Evolutionary conservation across 208 protist genomes (phyloP), one percentile per base, ranked within the genome.

Genomic region (Trypanosoma boissoni): DNA sequence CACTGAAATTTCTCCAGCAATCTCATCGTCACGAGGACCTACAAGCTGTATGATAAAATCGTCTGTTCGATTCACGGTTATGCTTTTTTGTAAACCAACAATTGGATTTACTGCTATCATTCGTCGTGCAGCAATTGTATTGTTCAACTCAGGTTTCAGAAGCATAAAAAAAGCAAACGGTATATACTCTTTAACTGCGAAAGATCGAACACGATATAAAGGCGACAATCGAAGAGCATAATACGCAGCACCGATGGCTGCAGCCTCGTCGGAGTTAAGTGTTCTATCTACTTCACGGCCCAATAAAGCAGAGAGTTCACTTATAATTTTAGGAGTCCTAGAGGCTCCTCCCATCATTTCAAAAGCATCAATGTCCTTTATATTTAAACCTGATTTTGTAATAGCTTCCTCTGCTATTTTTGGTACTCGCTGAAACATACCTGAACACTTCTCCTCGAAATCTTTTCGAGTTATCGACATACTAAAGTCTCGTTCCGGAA

Each of bases 231-330:
- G 76, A 41, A 87, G 87, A 10, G 76, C 92, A 72, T 91, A 86
- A 65, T 94, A 96, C 21, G 68, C 84, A 1, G 92, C 86, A 44
- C 91, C 91, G 20, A 95, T 69, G 8, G 86, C 88, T 9, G 87
- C 88, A 43, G 88, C 79, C 65, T 97, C 91, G 52, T 97, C 91
- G 70, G 90, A 90, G 59, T 97, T 97, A 54, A 97, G 58, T 1
- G 91, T 97, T 26, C 87, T 74, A 48, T 92, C 80, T 21, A 93
- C 77, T 21, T 76, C 74, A 10, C 78, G 51, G 0, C 84, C 84
- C 20, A 87, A 55, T 2, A 75, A 52, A 10, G 39, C 42, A 16
- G 80, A 85, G 24, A 97, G 54, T 53, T 83, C 87, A 10, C 65
- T 44, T 63, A 95, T 80, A 36, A 97, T 82, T 59, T 85, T 89